phyloP scores from a whole-genome alignment of 257 asterid species.

The Lithospermum erythrorhizon region DNA sequence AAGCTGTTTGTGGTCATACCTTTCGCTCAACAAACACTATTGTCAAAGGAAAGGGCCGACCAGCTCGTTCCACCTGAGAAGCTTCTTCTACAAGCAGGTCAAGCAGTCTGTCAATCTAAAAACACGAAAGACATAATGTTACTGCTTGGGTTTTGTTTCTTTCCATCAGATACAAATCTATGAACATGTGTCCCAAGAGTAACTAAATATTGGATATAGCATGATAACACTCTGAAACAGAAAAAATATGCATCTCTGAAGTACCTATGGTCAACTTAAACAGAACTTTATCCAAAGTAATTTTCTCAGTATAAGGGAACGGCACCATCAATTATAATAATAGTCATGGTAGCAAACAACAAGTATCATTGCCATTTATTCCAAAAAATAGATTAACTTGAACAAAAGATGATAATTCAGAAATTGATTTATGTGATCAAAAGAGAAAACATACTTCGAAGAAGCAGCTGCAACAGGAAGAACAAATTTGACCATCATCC shows the following conservation, averaged over 20 bases:
- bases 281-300: not conserved
- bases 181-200: no score
- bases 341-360: not conserved
- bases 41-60: constrained; percentile 70
- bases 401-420: no score
- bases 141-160: not conserved
- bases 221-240: no score
- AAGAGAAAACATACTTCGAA: no score
- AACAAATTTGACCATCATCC: not conserved
- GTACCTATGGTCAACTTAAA: not conserved
- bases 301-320: not conserved
- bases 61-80: constrained; percentile 52
- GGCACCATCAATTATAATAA: not conserved
- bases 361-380: no score
- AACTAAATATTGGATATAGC: no score
- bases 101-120: constrained; percentile 75
- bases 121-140: constrained; percentile 14
- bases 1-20: constrained; percentile 26
- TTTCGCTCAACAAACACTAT: constrained; percentile 90
- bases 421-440: not conserved
- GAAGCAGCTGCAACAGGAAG: no score
- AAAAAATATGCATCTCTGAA: not conserved
- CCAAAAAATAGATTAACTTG: no score
- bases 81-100: constrained; percentile 78
- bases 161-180: not conserved